A percentile compares a stretch with the other conserved stretches of the same genome.
These are phyloP conservation scores for Salix koriyanagi DNA, from an alignment of 345 rosid genomes.

Conservation along the genomic window DNA sequence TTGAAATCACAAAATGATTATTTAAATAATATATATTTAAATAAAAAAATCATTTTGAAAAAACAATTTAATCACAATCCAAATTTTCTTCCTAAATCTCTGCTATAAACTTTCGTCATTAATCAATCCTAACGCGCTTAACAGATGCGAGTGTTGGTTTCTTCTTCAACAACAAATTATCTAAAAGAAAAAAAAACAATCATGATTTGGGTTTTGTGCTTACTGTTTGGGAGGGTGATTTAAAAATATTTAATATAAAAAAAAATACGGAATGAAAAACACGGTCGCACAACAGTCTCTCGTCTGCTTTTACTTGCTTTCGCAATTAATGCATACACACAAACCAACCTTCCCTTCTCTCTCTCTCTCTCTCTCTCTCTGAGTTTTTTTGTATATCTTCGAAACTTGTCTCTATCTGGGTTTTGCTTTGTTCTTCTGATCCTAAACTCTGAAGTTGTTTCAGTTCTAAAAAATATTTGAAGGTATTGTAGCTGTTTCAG, in stretches of 20 bases:
- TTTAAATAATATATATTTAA: no score
- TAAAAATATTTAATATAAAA: no score
- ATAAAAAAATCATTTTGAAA: no score
- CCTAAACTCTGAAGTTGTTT: not conserved
- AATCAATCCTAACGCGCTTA: not conserved
- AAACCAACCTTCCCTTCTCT: not conserved
- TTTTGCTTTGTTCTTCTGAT: not conserved
- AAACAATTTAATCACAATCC: no score
- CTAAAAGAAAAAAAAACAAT: not conserved
- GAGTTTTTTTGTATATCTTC: not conserved
- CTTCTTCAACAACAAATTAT: not conserved
- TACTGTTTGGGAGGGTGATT: no score
- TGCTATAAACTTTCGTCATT: no score
- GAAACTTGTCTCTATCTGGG: not conserved
- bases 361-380: not conserved
- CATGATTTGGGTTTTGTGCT: not conserved
- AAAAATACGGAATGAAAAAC: no score
- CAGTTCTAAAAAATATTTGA: not conserved
- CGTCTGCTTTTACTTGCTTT: no score
- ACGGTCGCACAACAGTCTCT: no score
- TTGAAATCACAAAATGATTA: no score
- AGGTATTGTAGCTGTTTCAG: conserved; percentile 12
- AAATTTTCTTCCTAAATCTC: no score
- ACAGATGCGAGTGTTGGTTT: not conserved
- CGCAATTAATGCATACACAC: conserved; percentile 11